Base-by-base conservation (phyloP, 129 eudicot genomes). In the Sambucus nigra region DNA sequence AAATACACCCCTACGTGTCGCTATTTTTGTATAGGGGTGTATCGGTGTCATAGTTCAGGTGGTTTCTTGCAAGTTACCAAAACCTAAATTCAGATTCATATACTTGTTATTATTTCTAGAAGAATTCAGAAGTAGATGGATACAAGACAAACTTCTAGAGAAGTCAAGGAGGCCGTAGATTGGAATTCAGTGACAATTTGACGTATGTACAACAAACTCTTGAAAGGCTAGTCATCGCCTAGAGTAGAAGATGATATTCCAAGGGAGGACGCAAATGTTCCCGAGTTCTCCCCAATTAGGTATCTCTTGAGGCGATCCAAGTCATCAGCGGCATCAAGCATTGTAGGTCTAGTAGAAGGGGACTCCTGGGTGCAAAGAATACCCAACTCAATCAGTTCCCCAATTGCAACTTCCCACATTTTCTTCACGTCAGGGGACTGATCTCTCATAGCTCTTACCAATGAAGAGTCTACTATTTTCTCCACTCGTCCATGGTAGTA, bases 261-360 rank as follows among this genome's bases (percentile, higher is more conserved):
- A 1, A 76, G 75, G 26, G 88, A 76, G n/a, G 83, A 80, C n/a
- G 83, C 80, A 26, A 76, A 80, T 28, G 88, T 80, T 38, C 72
- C 41, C 3, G 80, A 76, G 2, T 77, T 76, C 22, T 80, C 88
- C 38, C 83, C 80, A 8, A 24, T 58, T 20, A 81, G 57, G 59
- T 81, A 70, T 44, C 80, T 64, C 66, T 81, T 81, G 35, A 81
- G 68, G 17, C 80, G 77, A 62, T 69, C 83, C 65, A 81, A 59
- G 55, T 81, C 83, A 27, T 73, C 73, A 4, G 89, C 81, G 3
- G 52, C 74, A 64, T 76, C 89, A 6, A 76, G 75, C 89, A 81
- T 77, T 7, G 76, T 63, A 13, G 81, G 84, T 51, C 79, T 70
- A 40, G 57, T 73, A 1, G 76, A 67, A 6, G 81, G 73, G 7